phyloP scores from a whole-genome alignment of 768 basidiomycete species.

The Lentinula sp. region DNA sequence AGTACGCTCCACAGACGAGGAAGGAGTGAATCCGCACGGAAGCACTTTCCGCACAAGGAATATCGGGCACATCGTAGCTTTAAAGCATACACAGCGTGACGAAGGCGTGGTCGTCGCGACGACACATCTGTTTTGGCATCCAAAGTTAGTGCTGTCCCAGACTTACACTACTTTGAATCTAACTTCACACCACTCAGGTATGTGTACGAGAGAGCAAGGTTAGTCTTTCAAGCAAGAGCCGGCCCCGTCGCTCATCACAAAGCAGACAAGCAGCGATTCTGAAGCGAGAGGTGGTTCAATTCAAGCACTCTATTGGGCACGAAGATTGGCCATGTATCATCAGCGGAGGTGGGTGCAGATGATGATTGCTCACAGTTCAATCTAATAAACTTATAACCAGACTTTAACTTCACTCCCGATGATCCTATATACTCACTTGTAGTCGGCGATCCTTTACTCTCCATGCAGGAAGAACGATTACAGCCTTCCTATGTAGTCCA shows the following conservation, averaged over 20 bases:
- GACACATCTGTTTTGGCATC: conserved; percentile 96
- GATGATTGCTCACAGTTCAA: background rate
- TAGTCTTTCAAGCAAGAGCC: background rate
- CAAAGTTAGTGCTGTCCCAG: conserved; percentile 37
- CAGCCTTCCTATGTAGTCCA: conserved; percentile 67
- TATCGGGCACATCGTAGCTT: conserved; percentile 68
- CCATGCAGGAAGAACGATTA: conserved; percentile 47
- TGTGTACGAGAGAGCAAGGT: conserved; percentile 81
- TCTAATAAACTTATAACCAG: conserved; percentile 20
- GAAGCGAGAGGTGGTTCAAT: conserved; percentile 52
- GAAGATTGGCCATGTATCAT: conserved; percentile 74
- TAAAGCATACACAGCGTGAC: conserved; percentile 37
- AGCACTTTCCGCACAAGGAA: conserved; percentile 71
- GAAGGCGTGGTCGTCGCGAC: conserved; percentile 74
- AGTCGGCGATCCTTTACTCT: conserved; percentile 50
- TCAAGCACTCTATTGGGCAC: conserved; percentile 38
- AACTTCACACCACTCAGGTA: conserved; percentile 34
- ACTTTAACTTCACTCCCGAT: conserved; percentile 85
- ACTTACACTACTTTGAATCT: conserved; percentile 10
- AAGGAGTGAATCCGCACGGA: conserved; percentile 36
- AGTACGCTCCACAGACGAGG: conserved; percentile 29
- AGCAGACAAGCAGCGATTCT: conserved; percentile 74
- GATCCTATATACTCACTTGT: conserved; percentile 81
- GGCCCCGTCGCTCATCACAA: background rate
- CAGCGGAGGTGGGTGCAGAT: conserved; percentile 62